Percentiles rank a stretch among this genome's conserved stretches.
Evolutionary conservation across 345 rosid species (phyloP).

Genomic region (Citrus sp.): DNA sequence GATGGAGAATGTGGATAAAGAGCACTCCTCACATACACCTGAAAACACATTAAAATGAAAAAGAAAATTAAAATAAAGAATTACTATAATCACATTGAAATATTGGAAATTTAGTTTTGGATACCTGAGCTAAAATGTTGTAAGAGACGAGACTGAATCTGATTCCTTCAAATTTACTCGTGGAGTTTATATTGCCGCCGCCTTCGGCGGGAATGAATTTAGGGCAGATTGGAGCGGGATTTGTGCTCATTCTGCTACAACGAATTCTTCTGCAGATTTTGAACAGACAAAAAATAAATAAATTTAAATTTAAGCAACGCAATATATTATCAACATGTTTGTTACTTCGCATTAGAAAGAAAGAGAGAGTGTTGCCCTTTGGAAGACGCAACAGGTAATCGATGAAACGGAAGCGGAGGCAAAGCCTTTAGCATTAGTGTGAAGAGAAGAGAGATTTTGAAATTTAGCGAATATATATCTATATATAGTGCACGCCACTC

Average conservation of each 20-base stretch:
- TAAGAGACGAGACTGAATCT: constrained; percentile 65
- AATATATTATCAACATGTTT: neutral
- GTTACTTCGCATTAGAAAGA: neutral
- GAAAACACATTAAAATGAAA: constrained; percentile 13
- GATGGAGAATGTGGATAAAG: constrained; percentile 78
- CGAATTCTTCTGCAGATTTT: constrained; percentile 21
- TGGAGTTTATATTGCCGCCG: constrained; percentile 35
- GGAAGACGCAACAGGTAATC: constrained; percentile 15
- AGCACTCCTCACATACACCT: constrained; percentile 82
- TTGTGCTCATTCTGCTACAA: constrained; percentile 45
- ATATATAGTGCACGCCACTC: neutral
- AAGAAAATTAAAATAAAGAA: no score
- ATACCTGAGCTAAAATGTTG: constrained; percentile 74
- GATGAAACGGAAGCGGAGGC: constrained; percentile 5
- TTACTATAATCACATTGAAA: neutral
- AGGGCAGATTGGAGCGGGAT: constrained; percentile 33
- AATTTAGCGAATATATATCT: neutral
- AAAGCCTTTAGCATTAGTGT: constrained; percentile 12
- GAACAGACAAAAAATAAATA: neutral
- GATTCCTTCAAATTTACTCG: constrained; percentile 49
- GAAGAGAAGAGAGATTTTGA: neutral
- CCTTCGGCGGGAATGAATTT: constrained; percentile 57
- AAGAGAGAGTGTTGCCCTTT: constrained; percentile 5
- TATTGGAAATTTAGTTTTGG: neutral
- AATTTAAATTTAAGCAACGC: neutral